Evolutionary conservation across 495 filamentous ascomycete species (phyloP), one percentile per base, ranked within the genome.

Genomic region (Daldinia caldariorum): DNA sequence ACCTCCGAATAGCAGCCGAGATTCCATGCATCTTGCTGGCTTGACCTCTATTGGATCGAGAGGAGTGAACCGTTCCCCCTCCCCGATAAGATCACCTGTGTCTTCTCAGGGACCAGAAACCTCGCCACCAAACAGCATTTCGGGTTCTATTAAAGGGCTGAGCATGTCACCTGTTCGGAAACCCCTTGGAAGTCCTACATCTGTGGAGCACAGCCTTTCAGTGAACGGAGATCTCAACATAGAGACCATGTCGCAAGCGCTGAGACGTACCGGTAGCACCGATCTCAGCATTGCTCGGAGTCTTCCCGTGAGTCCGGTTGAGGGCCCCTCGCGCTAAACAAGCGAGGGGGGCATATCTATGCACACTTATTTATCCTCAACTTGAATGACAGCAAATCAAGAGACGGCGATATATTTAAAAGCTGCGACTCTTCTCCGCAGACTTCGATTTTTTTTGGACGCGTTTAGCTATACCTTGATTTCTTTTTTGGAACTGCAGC

Each of bases 191-290:
- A 85, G 83, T 61, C 84, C 84, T 6, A 78, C 79, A 1, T 80
- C 79, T 9, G 69, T 70, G 6, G 73, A 75, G 37, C 77, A 78
- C 32, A 76, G 76, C 8, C 72, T 78, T 12, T 66, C 65, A 8
- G 77, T 76, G 18, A 85, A 83, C 31, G 90, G 91, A 0, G 93
- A 96, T 68, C 79, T 97, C 39, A 90, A 87, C 31, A 89, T 97
- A 62, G 92, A 97, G 81, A 97, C 93, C 8, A 95, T 97, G 93
- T 84, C 88, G 54, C 92, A 97, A 79, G 92, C 94, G 20, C 82
- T 94, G 77, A 82, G 89, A 77, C 89, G 91, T 79, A 95, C 92
- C 4, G 91, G 88, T 9, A 94, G 91, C 79, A 90, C 91, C 18
- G 94, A 97, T 75, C 77, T 97, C 70, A 87, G 87, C 64, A 85